Evolutionary conservation across 495 filamentous ascomycete species (phyloP), one percentile per base, ranked within the genome.

Genomic region (Jackrogersella multiformis): DNA sequence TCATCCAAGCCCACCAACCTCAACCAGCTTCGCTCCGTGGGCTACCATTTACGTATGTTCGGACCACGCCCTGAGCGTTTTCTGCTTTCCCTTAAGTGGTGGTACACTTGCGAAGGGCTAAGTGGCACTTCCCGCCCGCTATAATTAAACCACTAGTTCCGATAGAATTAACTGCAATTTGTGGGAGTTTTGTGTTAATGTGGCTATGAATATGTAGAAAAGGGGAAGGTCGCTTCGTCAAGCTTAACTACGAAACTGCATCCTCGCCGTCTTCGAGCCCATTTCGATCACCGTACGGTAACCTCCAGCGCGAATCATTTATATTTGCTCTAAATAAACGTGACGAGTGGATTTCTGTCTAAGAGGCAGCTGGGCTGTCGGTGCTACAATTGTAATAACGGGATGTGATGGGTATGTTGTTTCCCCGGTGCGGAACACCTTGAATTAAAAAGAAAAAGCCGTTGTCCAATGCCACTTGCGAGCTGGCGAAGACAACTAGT

Each of bases 321-420:
- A 36, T 23, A 35, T 46, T 49, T 46, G 24, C 23, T 62, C 39
- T 32, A 20, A 61, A 16, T 42, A 54, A 34, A 56, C 61, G 56
- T 58, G 36, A 51, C 30, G 44, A 61, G 53, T 46, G 35, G 20
- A 16, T 35, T 30, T 42, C 32, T 0, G 10, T 56, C 46, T 13
- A 53, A 35, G 45, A 35, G 61, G 24, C 52, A 57, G 67, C 56
- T 56, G 61, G 49, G 38, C 61, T 70, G 61, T 62, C 42, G 46
- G 42, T 61, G 51, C 36, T 66, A 54, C 42, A 39, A 58, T 58
- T 61, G 51, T 58, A 36, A 66, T 28, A 65, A 24, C 56, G 67
- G 61, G 61, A 70, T 65, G 67, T 70, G 53, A 70, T 66, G 67
- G 61, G 67, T 70, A 70, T 35, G 67, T 70, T 16, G 61, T 53